These are phyloP conservation scores for Cinchona pubescens DNA, from an alignment of 257 asterid genomes.

Conservation along the genomic window DNA sequence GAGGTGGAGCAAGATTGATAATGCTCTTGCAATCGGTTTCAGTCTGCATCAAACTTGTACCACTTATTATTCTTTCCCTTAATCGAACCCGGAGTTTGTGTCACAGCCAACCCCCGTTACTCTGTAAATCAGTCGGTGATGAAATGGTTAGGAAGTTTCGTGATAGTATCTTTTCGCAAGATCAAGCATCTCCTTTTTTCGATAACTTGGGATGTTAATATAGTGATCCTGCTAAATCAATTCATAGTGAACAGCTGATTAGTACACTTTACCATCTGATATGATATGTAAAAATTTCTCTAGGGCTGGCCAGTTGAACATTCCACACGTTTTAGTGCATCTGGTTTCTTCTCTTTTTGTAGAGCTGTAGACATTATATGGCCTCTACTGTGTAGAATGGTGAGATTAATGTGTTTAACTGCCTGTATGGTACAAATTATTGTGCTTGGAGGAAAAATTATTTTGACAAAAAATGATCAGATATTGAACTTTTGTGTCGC, in stretches of 20 bases:
- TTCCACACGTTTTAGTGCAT: not conserved
- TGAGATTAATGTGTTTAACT: not conserved
- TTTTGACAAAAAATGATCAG: no score
- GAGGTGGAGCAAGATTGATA: not conserved
- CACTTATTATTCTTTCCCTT: not conserved
- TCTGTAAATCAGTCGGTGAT: not conserved
- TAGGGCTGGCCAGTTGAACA: no score
- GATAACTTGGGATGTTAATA: not conserved
- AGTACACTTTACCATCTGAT: no score
- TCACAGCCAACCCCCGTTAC: not conserved
- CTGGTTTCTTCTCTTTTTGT: not conserved
- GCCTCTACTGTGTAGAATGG: not conserved
- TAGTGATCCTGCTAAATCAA: not conserved
- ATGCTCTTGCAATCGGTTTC: not conserved
- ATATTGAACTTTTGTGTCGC: no score
- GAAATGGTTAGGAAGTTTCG: not conserved
- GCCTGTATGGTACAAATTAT: not conserved
- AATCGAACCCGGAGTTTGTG: no score
- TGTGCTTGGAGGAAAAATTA: not conserved
- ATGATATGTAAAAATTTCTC: no score
- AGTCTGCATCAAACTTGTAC: conserved; percentile 1
- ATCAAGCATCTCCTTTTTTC: not conserved
- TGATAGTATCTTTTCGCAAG: not conserved
- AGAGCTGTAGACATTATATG: not conserved
- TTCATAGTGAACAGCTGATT: not conserved